Conservation (phyloP, 1,139 yeast genomes). For the Hansenula anomala region DNA sequence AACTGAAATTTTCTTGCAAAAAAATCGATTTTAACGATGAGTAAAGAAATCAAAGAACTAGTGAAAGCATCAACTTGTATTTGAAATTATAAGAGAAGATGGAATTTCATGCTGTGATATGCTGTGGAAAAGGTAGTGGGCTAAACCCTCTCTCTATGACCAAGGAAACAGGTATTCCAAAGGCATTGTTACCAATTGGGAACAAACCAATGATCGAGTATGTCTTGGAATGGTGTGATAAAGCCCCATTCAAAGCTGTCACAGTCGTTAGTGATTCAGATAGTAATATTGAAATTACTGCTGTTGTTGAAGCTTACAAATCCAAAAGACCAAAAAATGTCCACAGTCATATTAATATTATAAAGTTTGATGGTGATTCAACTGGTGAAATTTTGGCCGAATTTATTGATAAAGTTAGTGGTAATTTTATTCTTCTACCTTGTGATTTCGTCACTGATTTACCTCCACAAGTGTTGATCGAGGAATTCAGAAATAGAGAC, state of each 20-base stretch:
- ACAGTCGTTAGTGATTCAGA: conserved; percentile 45
- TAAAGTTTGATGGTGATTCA: conserved; percentile 40
- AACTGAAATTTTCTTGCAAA: background rate
- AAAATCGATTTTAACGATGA: no score
- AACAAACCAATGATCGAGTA: conserved; percentile 87
- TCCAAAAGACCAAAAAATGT: conserved; percentile 25
- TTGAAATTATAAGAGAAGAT: conserved; percentile 29
- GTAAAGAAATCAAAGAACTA: no score
- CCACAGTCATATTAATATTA: conserved; percentile 37
- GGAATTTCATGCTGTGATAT: conserved; percentile 90
- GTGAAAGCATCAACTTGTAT: background rate
- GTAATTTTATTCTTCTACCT: conserved; percentile 75
- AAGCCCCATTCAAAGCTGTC: conserved; percentile 68
- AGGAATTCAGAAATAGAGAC: conserved; percentile 69
- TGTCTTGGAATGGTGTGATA: conserved; percentile 89
- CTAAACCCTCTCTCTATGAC: conserved; percentile 67
- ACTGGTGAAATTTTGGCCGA: conserved; percentile 65
- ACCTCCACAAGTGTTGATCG: conserved; percentile 85
- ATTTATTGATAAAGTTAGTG: conserved; percentile 34
- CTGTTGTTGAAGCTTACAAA: conserved; percentile 27
- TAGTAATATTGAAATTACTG: conserved; percentile 27
- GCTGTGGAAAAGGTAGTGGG: conserved; percentile 80
- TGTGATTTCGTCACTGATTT: conserved; percentile 91
- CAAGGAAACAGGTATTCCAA: conserved; percentile 56
- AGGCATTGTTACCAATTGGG: conserved; percentile 86